These are phyloP conservation scores for Penicillium crustosum DNA, from an alignment of 2,329 filamentous ascomycete species.

Conservation along the genomic window DNA sequence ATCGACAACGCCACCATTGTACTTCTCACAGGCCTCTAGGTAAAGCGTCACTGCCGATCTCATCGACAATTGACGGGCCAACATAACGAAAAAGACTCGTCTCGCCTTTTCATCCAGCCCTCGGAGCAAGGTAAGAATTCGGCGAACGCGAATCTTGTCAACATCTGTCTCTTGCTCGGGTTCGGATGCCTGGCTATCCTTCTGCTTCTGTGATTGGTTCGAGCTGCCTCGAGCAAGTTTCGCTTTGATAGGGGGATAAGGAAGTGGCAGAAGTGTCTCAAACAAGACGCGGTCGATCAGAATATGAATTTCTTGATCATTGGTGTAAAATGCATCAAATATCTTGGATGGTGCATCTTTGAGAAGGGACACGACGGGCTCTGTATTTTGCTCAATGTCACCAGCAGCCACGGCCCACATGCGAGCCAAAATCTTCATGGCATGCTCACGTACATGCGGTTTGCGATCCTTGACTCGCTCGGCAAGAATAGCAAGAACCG, in stretches of 20 bases:
- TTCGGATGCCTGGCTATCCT: slow-evolving; percentile 37
- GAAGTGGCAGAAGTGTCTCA: slow-evolving; percentile 85
- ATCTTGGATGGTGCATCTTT: slow-evolving; percentile 81
- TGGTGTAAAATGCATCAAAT: slow-evolving; percentile 84
- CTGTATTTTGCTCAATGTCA: slow-evolving; percentile 80
- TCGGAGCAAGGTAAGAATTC: slow-evolving; percentile 78
- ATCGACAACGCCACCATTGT: slow-evolving; percentile 81
- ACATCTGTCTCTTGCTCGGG: slow-evolving; percentile 43
- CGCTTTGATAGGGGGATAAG: slow-evolving; percentile 70
- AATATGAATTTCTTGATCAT: slow-evolving; percentile 81
- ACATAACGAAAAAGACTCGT: slow-evolving; percentile 84
- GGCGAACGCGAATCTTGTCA: slow-evolving; percentile 72
- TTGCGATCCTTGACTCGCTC: slow-evolving; percentile 88
- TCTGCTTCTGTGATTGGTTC: slow-evolving; percentile 58
- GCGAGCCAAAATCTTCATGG: slow-evolving; percentile 78
- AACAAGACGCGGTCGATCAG: slow-evolving; percentile 81
- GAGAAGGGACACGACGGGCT: slow-evolving; percentile 71
- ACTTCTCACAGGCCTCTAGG: slow-evolving; percentile 79
- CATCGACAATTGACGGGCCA: slow-evolving; percentile 72
- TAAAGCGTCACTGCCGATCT: slow-evolving; percentile 73
- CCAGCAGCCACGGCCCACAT: slow-evolving; percentile 93
- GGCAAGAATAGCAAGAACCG: slow-evolving; percentile 76
- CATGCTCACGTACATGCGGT: slow-evolving; percentile 75
- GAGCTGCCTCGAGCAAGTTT: slow-evolving; percentile 49
- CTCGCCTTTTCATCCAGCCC: slow-evolving; percentile 76